Percentiles rank a stretch among this genome's conserved stretches.
phyloP scores from a whole-genome alignment of 257 asterid species.

The Datura wrightii region DNA sequence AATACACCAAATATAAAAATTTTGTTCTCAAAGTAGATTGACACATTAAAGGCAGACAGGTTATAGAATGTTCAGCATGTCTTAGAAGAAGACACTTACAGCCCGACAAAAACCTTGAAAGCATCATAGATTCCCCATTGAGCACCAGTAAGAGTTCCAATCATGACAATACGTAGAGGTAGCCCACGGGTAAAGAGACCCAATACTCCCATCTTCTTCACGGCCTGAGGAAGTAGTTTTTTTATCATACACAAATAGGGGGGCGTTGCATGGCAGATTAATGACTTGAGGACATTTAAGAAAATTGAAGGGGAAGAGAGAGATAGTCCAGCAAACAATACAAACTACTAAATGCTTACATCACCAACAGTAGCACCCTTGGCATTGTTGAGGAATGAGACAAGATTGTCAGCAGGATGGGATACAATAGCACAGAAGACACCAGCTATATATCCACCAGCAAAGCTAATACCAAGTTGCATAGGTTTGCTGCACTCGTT shows the following conservation, averaged over 20 bases:
- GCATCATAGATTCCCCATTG: constrained; percentile 98
- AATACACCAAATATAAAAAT: background rate
- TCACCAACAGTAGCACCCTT: constrained; percentile 93
- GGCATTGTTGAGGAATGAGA: constrained; percentile 90
- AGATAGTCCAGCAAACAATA: constrained; percentile 22
- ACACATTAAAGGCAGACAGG: background rate
- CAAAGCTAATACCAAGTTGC: constrained; percentile 92
- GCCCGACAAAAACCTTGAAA: constrained; percentile 87
- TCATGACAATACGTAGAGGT: constrained; percentile 95
- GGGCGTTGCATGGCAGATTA: background rate
- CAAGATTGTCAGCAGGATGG: constrained; percentile 93
- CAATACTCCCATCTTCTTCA: constrained; percentile 70
- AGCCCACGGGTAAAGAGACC: constrained; percentile 91
- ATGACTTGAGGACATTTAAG: constrained; percentile 1
- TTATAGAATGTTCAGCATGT: background rate
- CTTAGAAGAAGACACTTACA: constrained; percentile 59
- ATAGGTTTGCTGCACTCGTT: constrained; percentile 69
- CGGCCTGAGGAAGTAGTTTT: constrained; percentile 57
- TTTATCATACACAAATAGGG: background rate
- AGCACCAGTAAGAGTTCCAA: constrained; percentile 98
- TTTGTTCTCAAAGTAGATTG: background rate
- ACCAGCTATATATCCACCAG: constrained; percentile 91
- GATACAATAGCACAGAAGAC: constrained; percentile 84
- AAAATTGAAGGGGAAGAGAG: constrained; percentile 21
- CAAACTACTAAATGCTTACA: constrained; percentile 49